These are phyloP conservation scores for Entomortierella parvispora DNA, from an alignment of 192 early-diverging fungal genomes.

Conservation along the genomic window DNA sequence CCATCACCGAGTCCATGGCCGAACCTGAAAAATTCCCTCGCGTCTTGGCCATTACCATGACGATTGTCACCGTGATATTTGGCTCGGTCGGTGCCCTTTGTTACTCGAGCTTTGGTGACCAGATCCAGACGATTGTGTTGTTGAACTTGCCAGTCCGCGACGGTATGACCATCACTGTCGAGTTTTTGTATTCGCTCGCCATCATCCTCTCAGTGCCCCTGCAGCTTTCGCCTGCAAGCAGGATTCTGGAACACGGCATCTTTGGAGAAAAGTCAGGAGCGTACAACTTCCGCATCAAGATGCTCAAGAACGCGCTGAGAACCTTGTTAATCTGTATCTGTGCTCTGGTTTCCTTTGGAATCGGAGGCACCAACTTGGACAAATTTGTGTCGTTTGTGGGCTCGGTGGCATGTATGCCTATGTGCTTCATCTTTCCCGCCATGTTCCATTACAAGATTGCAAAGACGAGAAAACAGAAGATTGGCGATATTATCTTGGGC, in stretches of 20 bases:
- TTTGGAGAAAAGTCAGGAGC: constrained; percentile 67
- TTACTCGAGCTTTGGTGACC: constrained; percentile 74
- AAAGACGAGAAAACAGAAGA: constrained; percentile 33
- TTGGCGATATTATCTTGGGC: constrained; percentile 63
- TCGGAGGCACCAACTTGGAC: constrained; percentile 70
- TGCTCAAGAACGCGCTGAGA: constrained; percentile 78
- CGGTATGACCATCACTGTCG: constrained; percentile 64
- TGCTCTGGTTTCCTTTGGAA: constrained; percentile 67
- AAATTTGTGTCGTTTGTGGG: constrained; percentile 85
- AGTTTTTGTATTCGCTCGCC: constrained; percentile 77
- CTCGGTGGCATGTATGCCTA: constrained; percentile 77
- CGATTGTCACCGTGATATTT: constrained; percentile 56
- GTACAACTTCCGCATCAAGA: constrained; percentile 65
- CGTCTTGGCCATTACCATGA: constrained; percentile 58
- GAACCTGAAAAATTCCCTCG: constrained; percentile 64
- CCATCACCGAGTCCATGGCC: constrained; percentile 66
- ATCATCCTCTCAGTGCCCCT: constrained; percentile 82
- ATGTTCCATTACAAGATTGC: constrained; percentile 75
- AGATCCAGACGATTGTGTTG: constrained; percentile 79
- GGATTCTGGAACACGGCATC: constrained; percentile 73
- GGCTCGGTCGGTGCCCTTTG: constrained; percentile 59
- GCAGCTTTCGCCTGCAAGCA: constrained; percentile 75
- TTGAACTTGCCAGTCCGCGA: constrained; percentile 70
- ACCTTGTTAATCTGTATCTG: constrained; percentile 65
- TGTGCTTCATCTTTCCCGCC: constrained; percentile 80